Evolutionary conservation across 2,329 filamentous ascomycete species (phyloP).

Genomic region (Epichloe glyceriae): DNA sequence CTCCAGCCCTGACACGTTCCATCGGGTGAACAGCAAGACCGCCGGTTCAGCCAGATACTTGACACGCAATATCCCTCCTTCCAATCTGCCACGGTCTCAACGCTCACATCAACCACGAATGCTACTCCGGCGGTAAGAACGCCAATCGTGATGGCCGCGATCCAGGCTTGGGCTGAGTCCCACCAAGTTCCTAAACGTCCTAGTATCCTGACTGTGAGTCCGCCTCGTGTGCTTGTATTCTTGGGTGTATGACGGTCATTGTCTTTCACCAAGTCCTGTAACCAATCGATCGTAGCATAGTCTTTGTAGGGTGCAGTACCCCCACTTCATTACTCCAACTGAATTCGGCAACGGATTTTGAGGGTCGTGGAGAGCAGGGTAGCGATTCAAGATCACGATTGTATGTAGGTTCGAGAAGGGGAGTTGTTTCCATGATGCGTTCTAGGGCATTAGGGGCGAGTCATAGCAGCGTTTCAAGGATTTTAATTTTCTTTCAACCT

Average conservation of each 20-base stretch:
- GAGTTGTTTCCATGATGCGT: background rate
- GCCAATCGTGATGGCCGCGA: slow-evolving; percentile 40
- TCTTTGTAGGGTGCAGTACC: slow-evolving; percentile 39
- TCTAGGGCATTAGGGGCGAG: background rate
- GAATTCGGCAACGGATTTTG: background rate
- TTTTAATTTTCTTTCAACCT: background rate
- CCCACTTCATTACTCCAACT: background rate
- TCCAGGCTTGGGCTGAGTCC: slow-evolving; percentile 41
- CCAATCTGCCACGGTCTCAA: slow-evolving; percentile 41
- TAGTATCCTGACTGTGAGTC: slow-evolving; percentile 17
- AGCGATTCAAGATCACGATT: background rate
- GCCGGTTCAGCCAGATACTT: slow-evolving; percentile 31
- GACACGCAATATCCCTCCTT: slow-evolving; percentile 41
- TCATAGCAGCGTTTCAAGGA: background rate
- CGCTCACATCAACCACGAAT: slow-evolving; percentile 40
- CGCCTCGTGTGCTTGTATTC: slow-evolving; percentile 21
- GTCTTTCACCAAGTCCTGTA: slow-evolving; percentile 47
- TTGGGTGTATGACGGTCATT: slow-evolving; percentile 31
- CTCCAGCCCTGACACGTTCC: slow-evolving; percentile 25
- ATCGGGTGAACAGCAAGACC: slow-evolving; percentile 33
- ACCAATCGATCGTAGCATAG: slow-evolving; percentile 50
- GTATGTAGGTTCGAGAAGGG: background rate
- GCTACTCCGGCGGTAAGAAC: slow-evolving; percentile 41
- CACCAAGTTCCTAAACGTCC: slow-evolving; percentile 14
- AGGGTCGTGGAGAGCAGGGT: background rate